Evolutionary conservation across 192 early-diverging fungal species (phyloP).

Genomic region (Entomortierella beljakovae): DNA sequence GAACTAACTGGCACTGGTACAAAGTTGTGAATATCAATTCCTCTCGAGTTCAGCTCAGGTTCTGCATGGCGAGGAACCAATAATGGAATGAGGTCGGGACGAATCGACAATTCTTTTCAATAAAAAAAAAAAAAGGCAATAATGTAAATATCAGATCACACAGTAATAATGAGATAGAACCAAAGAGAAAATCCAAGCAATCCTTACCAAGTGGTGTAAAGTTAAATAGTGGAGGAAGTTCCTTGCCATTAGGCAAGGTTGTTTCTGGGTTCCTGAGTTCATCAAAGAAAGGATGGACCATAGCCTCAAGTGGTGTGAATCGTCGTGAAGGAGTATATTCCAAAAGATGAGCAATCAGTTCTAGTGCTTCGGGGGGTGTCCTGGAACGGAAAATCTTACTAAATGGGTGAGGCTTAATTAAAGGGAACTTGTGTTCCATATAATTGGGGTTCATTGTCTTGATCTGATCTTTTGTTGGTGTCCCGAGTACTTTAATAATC

Average conservation of each 20-base stretch:
- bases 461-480: conserved; percentile 96
- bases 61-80: conserved; percentile 88
- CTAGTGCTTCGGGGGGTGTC: conserved; percentile 87
- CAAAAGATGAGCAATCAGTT: conserved; percentile 85
- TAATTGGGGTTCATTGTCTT: conserved; percentile 98
- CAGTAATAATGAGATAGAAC: not conserved
- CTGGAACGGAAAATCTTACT: conserved; percentile 88
- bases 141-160: not conserved
- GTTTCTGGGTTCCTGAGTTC: conserved; percentile 91
- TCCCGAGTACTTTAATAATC: conserved; percentile 99
- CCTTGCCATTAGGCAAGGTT: conserved; percentile 82
- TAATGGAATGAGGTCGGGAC: conserved; percentile 79
- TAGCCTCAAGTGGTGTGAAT: conserved; percentile 88
- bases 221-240: conserved; percentile 92
- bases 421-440: conserved; percentile 98
- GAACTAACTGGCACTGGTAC: conserved; percentile 64
- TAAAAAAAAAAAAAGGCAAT: not conserved
- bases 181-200: not conserved
- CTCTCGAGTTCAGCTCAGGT: conserved; percentile 68
- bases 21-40: conserved; percentile 83
- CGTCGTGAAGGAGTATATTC: conserved; percentile 92
- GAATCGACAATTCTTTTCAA: conserved; percentile 83
- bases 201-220: conserved; percentile 79
- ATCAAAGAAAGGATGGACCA: conserved; percentile 98
- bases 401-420: conserved; percentile 95